Conservation (phyloP, 495 filamentous ascomycete genomes). For the Talaromyces borbonicus region DNA sequence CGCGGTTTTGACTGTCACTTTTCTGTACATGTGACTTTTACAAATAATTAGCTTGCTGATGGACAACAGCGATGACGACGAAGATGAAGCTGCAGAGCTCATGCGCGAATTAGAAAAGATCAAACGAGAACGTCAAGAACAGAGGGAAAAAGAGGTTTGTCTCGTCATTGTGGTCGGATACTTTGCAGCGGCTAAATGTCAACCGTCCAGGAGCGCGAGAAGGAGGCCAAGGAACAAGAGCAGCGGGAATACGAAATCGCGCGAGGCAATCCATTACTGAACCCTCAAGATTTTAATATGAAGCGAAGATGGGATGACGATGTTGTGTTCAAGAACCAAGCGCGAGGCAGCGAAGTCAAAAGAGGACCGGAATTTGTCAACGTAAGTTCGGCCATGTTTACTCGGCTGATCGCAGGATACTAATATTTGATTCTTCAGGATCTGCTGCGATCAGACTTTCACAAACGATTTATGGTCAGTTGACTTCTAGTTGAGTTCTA, state of each 20-base stretch:
- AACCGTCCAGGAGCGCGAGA: slow-evolving; percentile 54
- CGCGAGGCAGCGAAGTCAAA: slow-evolving; percentile 85
- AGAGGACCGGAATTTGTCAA: slow-evolving; percentile 97
- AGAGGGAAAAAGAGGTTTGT: slow-evolving; percentile 69
- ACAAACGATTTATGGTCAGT: slow-evolving; percentile 92
- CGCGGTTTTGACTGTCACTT: no score
- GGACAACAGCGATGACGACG: slow-evolving; percentile 54
- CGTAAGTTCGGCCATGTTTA: slow-evolving; percentile 34
- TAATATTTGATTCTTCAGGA: slow-evolving; percentile 57
- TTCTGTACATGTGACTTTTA: no score
- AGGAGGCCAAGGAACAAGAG: slow-evolving; percentile 67
- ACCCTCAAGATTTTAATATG: slow-evolving; percentile 44
- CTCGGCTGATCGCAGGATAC: no score
- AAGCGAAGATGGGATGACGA: slow-evolving; percentile 85
- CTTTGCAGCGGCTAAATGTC: slow-evolving; percentile 7
- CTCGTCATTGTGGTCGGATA: not conserved
- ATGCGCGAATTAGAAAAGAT: slow-evolving; percentile 93
- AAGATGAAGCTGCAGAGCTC: slow-evolving; percentile 84
- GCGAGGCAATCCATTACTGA: slow-evolving; percentile 83
- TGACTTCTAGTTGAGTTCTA: slow-evolving; percentile 2
- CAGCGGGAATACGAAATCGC: slow-evolving; percentile 82
- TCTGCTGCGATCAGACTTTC: slow-evolving; percentile 88
- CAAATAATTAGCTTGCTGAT: slow-evolving; percentile 8
- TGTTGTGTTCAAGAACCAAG: slow-evolving; percentile 99
- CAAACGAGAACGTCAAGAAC: slow-evolving; percentile 77